A percentile compares a stretch with the other conserved stretches of the same genome.
Conservation (phyloP, 1,284 basidiomycete species). For the Anthracocystis panici-leucophaei region DNA sequence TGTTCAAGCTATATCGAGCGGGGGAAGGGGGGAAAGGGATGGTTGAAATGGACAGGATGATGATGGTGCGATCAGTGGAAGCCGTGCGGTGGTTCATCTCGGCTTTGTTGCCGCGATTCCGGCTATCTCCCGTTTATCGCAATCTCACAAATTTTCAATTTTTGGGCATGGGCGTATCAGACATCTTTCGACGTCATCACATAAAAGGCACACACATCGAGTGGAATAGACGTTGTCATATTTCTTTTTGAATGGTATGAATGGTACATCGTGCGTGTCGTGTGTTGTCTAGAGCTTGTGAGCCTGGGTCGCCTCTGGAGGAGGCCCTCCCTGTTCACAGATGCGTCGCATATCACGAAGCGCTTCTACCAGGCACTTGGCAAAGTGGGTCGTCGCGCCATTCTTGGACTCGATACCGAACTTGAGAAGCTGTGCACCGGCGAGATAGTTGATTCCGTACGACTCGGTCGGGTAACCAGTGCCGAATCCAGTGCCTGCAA, state of each 20-base stretch:
- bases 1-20: not conserved
- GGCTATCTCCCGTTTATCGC: constrained; percentile 2
- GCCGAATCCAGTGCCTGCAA: constrained; percentile 86
- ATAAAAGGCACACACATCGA: not conserved
- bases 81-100: not conserved
- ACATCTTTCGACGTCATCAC: not conserved
- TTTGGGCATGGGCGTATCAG: not conserved
- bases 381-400: constrained; percentile 82
- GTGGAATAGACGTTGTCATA: too few relatives aligned
- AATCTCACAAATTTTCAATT: not conserved
- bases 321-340: constrained; percentile 71
- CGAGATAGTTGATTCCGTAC: constrained; percentile 74
- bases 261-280: too few relatives aligned
- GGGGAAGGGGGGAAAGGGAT: not conserved
- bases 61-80: not conserved
- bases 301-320: constrained; percentile 39
- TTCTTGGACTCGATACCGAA: constrained; percentile 94
- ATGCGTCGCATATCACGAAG: constrained; percentile 79
- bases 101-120: not conserved
- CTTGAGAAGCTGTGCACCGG: constrained; percentile 83
- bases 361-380: constrained; percentile 77
- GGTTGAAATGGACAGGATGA: not conserved
- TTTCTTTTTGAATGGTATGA: too few relatives aligned
- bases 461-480: constrained; percentile 57
- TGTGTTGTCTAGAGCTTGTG: constrained; percentile 43